A percentile compares a stretch with the other conserved stretches of the same genome.
Conservation (phyloP, 1,139 yeast species). For the Meyerozyma elateridarum region DNA sequence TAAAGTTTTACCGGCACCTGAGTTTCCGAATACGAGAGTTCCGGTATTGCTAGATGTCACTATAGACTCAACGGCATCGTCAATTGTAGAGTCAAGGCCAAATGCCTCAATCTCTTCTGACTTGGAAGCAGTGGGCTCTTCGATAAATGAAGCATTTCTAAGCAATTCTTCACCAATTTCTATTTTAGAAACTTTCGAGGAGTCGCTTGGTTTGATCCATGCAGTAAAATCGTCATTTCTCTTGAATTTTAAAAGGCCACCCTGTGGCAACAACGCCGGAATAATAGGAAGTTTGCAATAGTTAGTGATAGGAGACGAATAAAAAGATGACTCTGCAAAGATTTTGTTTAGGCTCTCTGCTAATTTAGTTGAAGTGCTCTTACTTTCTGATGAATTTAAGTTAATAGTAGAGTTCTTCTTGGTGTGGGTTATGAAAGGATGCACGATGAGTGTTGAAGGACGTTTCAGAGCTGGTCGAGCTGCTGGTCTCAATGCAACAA, state of each 20-base stretch:
- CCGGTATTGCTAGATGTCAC: slow-evolving; percentile 48
- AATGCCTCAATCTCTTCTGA: slow-evolving; percentile 30
- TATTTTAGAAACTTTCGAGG: slow-evolving; percentile 26
- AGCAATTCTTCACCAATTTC: slow-evolving; percentile 54
- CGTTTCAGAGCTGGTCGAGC: slow-evolving; percentile 31
- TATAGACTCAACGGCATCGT: slow-evolving; percentile 40
- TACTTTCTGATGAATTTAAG: slow-evolving; percentile 24
- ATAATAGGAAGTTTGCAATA: slow-evolving; percentile 47
- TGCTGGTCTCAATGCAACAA: slow-evolving; percentile 52
- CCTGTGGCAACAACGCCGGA: slow-evolving; percentile 47
- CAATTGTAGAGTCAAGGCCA: slow-evolving; percentile 51
- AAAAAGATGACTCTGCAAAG: slow-evolving; percentile 12
- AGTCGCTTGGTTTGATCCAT: slow-evolving; percentile 38
- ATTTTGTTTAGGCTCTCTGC: slow-evolving; percentile 15
- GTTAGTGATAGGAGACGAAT: slow-evolving; percentile 41
- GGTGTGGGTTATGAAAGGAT: slow-evolving; percentile 50
- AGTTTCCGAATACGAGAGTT: slow-evolving; percentile 58
- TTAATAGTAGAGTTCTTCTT: slow-evolving; percentile 26
- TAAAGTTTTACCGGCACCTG: slow-evolving; percentile 79
- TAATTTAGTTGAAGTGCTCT: slow-evolving; percentile 22
- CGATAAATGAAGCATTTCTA: slow-evolving; percentile 45
- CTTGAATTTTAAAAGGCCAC: slow-evolving; percentile 58
- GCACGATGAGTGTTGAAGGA: slow-evolving; percentile 44
- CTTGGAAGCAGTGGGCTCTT: slow-evolving; percentile 16
- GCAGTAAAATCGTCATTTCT: slow-evolving; percentile 36